A percentile compares a stretch with the other conserved stretches of the same genome.
Conservation (phyloP, 495 filamentous ascomycete genomes). For the Stereocaulon alpinum region DNA sequence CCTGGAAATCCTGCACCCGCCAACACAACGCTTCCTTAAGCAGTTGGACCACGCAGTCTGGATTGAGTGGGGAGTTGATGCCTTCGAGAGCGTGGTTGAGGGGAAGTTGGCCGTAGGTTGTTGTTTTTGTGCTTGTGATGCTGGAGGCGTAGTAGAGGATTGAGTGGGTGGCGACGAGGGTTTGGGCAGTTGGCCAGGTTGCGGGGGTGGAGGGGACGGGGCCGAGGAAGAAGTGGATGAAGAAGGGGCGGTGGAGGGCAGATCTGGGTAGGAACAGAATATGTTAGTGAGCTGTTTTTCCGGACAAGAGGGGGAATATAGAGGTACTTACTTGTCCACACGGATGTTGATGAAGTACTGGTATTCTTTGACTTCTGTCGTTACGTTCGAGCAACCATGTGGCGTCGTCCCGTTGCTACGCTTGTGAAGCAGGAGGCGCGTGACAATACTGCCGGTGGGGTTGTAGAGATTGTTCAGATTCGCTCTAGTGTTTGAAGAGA, state of each 20-base stretch:
- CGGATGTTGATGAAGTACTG: constrained; percentile 55
- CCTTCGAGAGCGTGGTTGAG: constrained; percentile 43
- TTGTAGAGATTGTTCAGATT: constrained; percentile 32
- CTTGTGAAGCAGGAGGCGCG: neutral
- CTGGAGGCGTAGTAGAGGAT: constrained; percentile 8
- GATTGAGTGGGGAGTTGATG: constrained; percentile 32
- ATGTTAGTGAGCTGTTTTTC: neutral
- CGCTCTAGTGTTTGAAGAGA: constrained; percentile 25
- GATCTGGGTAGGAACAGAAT: constrained; percentile 19
- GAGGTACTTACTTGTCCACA: constrained; percentile 34
- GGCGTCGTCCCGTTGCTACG: constrained; percentile 1
- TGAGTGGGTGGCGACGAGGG: constrained; percentile 35
- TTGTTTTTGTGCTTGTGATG: neutral
- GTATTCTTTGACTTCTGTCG: constrained; percentile 21
- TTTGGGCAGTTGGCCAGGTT: constrained; percentile 34
- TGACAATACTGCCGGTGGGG: constrained; percentile 6
- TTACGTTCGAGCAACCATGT: constrained; percentile 8
- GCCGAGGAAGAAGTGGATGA: constrained; percentile 53
- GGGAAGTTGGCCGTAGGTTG: constrained; percentile 39
- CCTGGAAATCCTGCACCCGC: constrained; percentile 18
- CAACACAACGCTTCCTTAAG: constrained; percentile 36
- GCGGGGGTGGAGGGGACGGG: constrained; percentile 29
- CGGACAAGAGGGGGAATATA: too few species aligned
- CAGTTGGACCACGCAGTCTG: constrained; percentile 33
- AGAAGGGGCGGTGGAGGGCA: constrained; percentile 44